Conservation (phyloP, 805 yeast genomes). For the Suhomyces canberraensis region DNA sequence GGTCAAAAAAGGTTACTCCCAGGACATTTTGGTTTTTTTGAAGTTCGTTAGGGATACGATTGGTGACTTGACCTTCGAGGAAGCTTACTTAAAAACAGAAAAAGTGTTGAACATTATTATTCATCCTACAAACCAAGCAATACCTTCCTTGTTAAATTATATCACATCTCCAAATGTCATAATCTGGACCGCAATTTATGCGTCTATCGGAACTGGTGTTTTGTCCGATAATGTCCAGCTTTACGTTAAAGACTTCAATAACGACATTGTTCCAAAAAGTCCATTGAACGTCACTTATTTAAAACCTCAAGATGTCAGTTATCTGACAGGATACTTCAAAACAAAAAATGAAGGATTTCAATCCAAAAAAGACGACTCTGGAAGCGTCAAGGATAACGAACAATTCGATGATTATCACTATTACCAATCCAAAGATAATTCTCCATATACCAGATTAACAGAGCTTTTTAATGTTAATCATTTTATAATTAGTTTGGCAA, state of each 20-base stretch:
- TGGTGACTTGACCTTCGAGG: constrained; percentile 89
- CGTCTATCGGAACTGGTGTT: constrained; percentile 75
- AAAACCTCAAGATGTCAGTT: constrained; percentile 45
- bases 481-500: constrained; percentile 83
- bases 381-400: constrained; percentile 8
- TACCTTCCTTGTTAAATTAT: constrained; percentile 77
- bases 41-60: constrained; percentile 72
- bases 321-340: constrained; percentile 42
- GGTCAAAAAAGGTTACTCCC: constrained; percentile 76
- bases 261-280: constrained; percentile 52
- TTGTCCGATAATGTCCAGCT: constrained; percentile 52
- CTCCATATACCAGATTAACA: constrained; percentile 82
- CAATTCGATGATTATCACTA: constrained; percentile 12
- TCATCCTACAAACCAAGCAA: constrained; percentile 69
- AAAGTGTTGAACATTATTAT: constrained; percentile 80
- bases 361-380: constrained; percentile 10
- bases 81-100: constrained; percentile 78
- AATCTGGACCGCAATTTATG: constrained; percentile 81
- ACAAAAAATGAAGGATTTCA: constrained; percentile 8
- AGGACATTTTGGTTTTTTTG: constrained; percentile 76
- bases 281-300: constrained; percentile 43
- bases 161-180: constrained; percentile 91
- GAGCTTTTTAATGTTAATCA: constrained; percentile 95
- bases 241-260: constrained; percentile 60
- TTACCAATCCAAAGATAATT: constrained; percentile 27